These are phyloP conservation scores for Multifurca ochricompacta DNA, from an alignment of 768 basidiomycete species.

Conservation along the genomic window DNA sequence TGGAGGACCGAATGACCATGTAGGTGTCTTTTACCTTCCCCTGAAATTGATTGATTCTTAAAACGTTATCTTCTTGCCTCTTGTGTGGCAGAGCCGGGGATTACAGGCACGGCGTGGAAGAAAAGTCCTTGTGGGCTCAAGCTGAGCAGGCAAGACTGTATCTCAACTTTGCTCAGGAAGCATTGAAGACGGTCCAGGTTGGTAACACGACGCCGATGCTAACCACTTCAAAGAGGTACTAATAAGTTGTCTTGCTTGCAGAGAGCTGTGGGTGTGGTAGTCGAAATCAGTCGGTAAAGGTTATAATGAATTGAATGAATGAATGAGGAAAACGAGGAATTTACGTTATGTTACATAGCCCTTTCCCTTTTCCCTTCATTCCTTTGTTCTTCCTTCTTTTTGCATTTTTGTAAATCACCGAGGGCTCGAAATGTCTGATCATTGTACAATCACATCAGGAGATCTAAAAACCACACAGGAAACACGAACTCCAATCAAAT, in stretches of 20 bases:
- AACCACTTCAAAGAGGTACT: not conserved
- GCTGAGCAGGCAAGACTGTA: not conserved
- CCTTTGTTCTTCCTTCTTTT: too few relatives aligned
- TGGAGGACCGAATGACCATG: not conserved
- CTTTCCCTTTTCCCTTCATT: too few relatives aligned
- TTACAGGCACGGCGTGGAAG: not conserved
- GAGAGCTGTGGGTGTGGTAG: not conserved
- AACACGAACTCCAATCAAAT: too few relatives aligned
- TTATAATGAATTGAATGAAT: too few relatives aligned
- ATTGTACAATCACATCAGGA: too few relatives aligned
- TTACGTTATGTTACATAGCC: too few relatives aligned
- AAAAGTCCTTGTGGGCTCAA: not conserved
- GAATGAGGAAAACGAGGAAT: too few relatives aligned
- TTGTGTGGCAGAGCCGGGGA: constrained; percentile 6
- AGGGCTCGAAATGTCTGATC: too few relatives aligned
- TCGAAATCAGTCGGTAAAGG: not conserved
- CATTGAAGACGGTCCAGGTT: constrained; percentile 5
- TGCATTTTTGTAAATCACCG: too few relatives aligned
- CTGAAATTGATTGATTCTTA: not conserved
- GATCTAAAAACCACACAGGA: too few relatives aligned
- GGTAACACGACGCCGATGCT: not conserved
- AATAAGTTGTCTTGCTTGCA: not conserved
- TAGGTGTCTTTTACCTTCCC: not conserved
- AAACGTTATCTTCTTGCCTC: not conserved
- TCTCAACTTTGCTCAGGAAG: not conserved